Conservation (phyloP, 371 early-diverging fungal genomes). For the Nematocida sp. region DNA sequence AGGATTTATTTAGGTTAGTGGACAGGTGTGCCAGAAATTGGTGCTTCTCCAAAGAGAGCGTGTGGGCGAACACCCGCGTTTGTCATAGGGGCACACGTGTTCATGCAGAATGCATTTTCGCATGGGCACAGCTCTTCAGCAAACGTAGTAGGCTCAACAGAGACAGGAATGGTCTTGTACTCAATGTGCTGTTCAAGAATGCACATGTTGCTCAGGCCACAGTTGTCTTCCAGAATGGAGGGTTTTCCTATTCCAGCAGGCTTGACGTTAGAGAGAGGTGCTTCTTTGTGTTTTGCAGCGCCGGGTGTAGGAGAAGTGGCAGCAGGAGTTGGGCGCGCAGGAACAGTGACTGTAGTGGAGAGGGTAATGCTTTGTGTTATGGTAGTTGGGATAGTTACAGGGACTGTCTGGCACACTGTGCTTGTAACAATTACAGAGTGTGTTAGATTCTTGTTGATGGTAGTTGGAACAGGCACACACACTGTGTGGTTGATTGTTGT, state of each 20-base stretch:
- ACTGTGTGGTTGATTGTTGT: background rate
- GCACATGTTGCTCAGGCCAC: background rate
- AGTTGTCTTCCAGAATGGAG: background rate
- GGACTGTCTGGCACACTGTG: background rate
- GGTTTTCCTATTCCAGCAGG: too few species aligned
- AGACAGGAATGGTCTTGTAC: constrained; percentile 43
- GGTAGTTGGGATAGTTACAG: background rate
- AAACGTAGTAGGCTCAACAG: constrained; percentile 17
- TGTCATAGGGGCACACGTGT: constrained; percentile 23
- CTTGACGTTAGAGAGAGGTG: too few species aligned
- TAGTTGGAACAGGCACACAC: background rate
- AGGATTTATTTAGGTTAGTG: background rate
- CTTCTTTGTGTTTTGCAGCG: too few species aligned
- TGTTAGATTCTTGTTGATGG: background rate
- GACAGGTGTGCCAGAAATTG: background rate
- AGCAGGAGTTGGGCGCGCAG: background rate
- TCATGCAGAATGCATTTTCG: constrained; percentile 44
- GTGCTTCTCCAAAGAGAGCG: constrained; percentile 11
- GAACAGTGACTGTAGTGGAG: background rate
- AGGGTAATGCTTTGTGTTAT: background rate
- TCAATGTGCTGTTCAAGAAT: constrained; percentile 23
- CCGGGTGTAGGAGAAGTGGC: background rate
- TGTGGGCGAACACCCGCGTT: background rate
- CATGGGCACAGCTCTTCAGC: constrained; percentile 48
- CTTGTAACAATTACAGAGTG: background rate